A percentile compares a stretch with the other conserved stretches of the same genome.
Evolutionary conservation across 495 filamentous ascomycete genomes (phyloP).

Genomic region (Penicillium malachiteum): DNA sequence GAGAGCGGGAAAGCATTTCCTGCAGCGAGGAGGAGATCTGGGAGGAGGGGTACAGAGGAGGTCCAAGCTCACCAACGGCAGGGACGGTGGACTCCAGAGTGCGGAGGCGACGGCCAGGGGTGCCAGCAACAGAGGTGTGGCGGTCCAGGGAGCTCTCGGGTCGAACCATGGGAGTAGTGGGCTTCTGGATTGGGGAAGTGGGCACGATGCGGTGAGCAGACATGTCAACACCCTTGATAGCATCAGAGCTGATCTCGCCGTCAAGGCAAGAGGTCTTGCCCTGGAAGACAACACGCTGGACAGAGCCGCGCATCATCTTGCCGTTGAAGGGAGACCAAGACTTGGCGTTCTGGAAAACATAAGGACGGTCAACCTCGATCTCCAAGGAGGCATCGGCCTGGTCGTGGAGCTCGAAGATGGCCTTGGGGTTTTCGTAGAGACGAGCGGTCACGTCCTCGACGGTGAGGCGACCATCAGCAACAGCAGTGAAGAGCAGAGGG

Average conservation of each 20-base stretch:
- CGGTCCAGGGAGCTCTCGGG: conserved; percentile 48
- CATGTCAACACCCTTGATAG: conserved; percentile 69
- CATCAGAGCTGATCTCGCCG: conserved; percentile 57
- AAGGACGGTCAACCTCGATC: conserved; percentile 70
- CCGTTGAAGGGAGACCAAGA: conserved; percentile 77
- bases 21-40: conserved; percentile 59
- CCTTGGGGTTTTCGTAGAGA: conserved; percentile 79
- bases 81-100: conserved; percentile 29
- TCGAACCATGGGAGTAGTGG: conserved; percentile 45
- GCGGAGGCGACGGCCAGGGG: conserved; percentile 33
- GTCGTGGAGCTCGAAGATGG: conserved; percentile 85
- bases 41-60: conserved; percentile 47
- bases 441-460: conserved; percentile 69
- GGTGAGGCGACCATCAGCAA: conserved; percentile 71
- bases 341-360: conserved; percentile 52
- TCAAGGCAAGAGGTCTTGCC: conserved; percentile 76
- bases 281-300: conserved; percentile 79
- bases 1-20: conserved; percentile 71
- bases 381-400: conserved; percentile 73
- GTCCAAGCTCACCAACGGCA: conserved; percentile 51
- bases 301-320: conserved; percentile 66
- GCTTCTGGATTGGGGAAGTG: conserved; percentile 55
- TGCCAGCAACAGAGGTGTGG: conserved; percentile 44
- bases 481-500: conserved; percentile 75
- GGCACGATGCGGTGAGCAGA: conserved; percentile 64